A percentile compares a stretch with the other conserved stretches of the same genome.
Conservation (phyloP, 768 basidiomycete genomes). For the Lactarius sanguifluus region DNA sequence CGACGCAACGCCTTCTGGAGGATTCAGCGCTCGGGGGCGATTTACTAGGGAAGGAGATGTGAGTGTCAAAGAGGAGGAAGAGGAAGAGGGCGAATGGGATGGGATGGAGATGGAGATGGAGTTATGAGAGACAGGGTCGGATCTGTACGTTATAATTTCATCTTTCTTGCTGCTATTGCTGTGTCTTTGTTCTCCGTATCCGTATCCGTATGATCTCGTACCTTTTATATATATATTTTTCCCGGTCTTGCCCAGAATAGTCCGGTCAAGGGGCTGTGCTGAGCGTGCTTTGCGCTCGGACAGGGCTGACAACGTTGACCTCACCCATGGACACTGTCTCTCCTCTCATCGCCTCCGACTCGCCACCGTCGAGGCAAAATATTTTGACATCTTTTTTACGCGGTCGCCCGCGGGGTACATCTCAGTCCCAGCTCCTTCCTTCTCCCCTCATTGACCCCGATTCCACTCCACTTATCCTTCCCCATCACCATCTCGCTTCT, state of each 20-base stretch:
- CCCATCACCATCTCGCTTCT: slow-evolving; percentile 35
- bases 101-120: slow-evolving; percentile 71
- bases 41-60: slow-evolving; percentile 43
- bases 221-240: not conserved
- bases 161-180: slow-evolving; percentile 7
- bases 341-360: slow-evolving; percentile 20
- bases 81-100: slow-evolving; percentile 48
- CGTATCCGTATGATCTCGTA: not conserved
- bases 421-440: slow-evolving; percentile 52
- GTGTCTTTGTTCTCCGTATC: not conserved
- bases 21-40: slow-evolving; percentile 34
- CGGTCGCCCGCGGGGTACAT: slow-evolving; percentile 64
- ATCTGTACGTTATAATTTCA: slow-evolving; percentile 21
- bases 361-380: slow-evolving; percentile 49
- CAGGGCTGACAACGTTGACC: not conserved
- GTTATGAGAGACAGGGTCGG: slow-evolving; percentile 38
- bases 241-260: not conserved
- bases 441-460: slow-evolving; percentile 40
- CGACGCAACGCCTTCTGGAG: slow-evolving; percentile 14
- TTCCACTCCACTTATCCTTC: slow-evolving; percentile 47
- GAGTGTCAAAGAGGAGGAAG: slow-evolving; percentile 45
- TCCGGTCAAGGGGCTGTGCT: not conserved
- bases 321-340: slow-evolving; percentile 13
- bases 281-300: not conserved
- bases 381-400: slow-evolving; percentile 75